A percentile compares a stretch with the other conserved stretches of the same genome.
Conservation (phyloP, 768 basidiomycete species). For the Grammothele lineata region DNA sequence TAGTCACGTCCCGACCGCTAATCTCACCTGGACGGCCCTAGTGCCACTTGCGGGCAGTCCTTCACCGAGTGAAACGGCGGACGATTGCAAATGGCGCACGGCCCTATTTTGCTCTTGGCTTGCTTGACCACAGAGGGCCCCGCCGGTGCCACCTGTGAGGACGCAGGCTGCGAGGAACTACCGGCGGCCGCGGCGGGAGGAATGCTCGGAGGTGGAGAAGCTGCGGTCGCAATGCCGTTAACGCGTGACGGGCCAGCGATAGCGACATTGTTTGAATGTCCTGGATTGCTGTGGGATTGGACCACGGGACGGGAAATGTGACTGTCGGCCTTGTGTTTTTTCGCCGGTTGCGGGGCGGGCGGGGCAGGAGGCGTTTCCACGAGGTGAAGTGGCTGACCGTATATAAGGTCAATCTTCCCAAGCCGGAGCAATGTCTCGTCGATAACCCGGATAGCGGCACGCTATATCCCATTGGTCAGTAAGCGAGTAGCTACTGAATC, state of each 20-base stretch:
- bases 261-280: background rate
- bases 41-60: constrained; percentile 50
- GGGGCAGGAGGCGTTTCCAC: constrained; percentile 32
- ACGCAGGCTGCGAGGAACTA: too few relatives aligned
- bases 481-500: background rate
- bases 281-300: background rate
- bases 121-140: too few relatives aligned
- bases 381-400: constrained; percentile 60
- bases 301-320: background rate
- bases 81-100: constrained; percentile 48
- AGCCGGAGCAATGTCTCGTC: constrained; percentile 57
- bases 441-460: constrained; percentile 63
- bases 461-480: constrained; percentile 35
- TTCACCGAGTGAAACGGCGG: constrained; percentile 42
- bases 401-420: constrained; percentile 52
- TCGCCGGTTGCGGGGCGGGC: constrained; percentile 10
- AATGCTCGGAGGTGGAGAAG: constrained; percentile 1
- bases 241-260: constrained; percentile 1
- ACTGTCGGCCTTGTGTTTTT: constrained; percentile 14
- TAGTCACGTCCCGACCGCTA: background rate
- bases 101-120: constrained; percentile 22
- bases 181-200: background rate
- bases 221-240: background rate
- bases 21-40: constrained; percentile 51
- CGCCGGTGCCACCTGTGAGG: too few relatives aligned